Evolutionary conservation across 768 basidiomycete species (phyloP), one percentile per base, ranked within the genome.

Genomic region (Phallus indusiatus): DNA sequence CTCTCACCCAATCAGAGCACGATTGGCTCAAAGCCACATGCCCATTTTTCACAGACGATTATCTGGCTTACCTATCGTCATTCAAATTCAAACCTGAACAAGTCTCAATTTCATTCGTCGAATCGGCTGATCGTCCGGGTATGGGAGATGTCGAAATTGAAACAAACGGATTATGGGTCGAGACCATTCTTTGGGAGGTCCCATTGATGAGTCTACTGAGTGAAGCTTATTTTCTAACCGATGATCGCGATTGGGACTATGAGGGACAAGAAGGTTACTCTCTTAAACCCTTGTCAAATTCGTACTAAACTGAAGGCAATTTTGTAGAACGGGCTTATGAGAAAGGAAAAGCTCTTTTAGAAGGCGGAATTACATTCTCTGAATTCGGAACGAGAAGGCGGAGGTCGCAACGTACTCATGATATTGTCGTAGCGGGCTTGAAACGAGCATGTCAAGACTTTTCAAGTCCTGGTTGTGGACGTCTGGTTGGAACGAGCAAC

Each of bases 181-280:
- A 94, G 63, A 80, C 89, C 7, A 95, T 98, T 60, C 74, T 96
- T 24, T 99, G 95, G 85, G 96, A 98, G 73, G 93, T 97, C 1
- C 94, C 93, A 1, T 74, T 98, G 54, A 94, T 98, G 92, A 85
- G 93, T 14, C 84, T 84, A 62, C 75, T 99, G 54, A 92, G 90
- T 66, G 93, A 99, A 69, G 82, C 84, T 18, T 95, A 91, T 73
- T 99, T 95, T 73, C 77, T 72, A 18, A 77, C 78, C 17, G 85
- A 82, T 37, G 80, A 81, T 64, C 86, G 77, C 1, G 86, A 94
- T 65, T 99, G 95, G 95, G 80, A 71, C 56, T 84, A 93, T 62
- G 82, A 86, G n/a, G 83, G 84, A 5, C 91, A 93, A 71, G 76
- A 81, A 71, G 86, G 93, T 90, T 47, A 28, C 28, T 28, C 60